These are phyloP conservation scores for Apiospora rasikravindrae DNA, from an alignment of 2,329 filamentous ascomycete species.

Conservation along the genomic window DNA sequence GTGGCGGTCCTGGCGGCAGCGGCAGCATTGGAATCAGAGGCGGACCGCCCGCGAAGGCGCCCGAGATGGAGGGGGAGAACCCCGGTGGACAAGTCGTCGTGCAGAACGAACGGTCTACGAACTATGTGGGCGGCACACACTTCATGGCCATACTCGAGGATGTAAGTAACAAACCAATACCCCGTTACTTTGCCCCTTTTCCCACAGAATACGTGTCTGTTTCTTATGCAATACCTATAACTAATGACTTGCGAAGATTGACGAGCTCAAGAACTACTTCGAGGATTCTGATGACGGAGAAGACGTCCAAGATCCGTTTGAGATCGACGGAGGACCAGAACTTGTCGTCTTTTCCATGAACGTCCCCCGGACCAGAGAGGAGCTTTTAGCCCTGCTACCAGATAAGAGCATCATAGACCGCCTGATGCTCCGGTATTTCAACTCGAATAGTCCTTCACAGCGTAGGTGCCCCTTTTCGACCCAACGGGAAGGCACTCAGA, in stretches of 20 bases:
- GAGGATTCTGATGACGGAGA: conserved; percentile 48
- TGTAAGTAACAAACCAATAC: conserved; percentile 43
- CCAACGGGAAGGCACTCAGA: neutral
- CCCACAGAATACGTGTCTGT: no score
- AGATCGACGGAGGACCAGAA: conserved; percentile 45
- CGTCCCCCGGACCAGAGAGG: conserved; percentile 47
- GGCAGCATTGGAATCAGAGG: neutral
- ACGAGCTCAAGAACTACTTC: conserved; percentile 64
- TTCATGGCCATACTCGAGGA: conserved; percentile 66
- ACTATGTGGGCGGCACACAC: conserved; percentile 64
- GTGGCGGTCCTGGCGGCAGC: neutral
- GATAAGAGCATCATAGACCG: conserved; percentile 52
- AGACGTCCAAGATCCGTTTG: conserved; percentile 36
- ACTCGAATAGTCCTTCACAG: conserved; percentile 56
- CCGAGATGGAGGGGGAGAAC: conserved; percentile 22
- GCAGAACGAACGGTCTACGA: conserved; percentile 47
- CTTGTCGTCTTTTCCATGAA: conserved; percentile 49
- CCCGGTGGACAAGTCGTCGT: conserved; percentile 51
- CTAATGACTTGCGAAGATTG: conserved; percentile 49
- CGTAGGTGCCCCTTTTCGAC: conserved; percentile 42
- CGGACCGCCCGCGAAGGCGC: neutral
- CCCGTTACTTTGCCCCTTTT: neutral
- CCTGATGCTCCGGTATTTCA: conserved; percentile 59
- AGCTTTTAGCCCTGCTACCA: conserved; percentile 55
- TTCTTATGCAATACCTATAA: no score